Evolutionary conservation across 345 rosid species (phyloP), one percentile per base, ranked within the genome.

Genomic region (Lenwebbia sp.): DNA sequence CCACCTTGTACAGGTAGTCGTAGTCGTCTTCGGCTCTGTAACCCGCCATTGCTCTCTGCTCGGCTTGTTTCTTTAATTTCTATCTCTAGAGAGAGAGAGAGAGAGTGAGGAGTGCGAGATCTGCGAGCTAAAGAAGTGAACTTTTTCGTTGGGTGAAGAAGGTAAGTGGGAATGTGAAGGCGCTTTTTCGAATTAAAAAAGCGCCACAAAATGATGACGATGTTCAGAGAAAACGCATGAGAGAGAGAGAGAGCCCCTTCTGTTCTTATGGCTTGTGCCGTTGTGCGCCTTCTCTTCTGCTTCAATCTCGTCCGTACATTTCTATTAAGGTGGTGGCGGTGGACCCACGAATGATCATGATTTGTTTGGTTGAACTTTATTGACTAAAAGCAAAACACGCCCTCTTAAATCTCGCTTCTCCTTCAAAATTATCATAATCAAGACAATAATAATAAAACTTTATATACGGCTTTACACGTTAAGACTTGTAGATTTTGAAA

Each of bases 1-100:
- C 96, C 78, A 93, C 92, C 91, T 94, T 94, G 90, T 92, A 94
- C 89, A 94, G 91, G 85, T 93, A 93, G 86, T 93, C 95, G 51
- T 93, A 92, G 82, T 92, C 94, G 56, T 91, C 92, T 84, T 88
- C 93, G 15, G 90, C 89, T 85, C 89, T 88, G 88, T 92, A 90
- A 53, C 92, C 90, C 55, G 93, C 93, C 93, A 92, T 92, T 85
- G 54, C 65, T 56, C 26, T 5, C 85, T 2, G 51, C 51, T 10
- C 49, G 33, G 54, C 30, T 13, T 10, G 52, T 5, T 25, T 5
- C 56, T 56, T 50, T 41, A 28, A 10, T 84, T 62, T n/a, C 30
- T 50, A 26, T 37, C n/a, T 76, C 75, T 14, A 40, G 74, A 3
- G 86, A 85, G 82, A 10, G 76, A 30, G 83, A 49, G 47, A 30